Evolutionary conservation across 2,329 filamentous ascomycete genomes (phyloP), one percentile per base, ranked within the genome.

Genomic region (Pseudovirgaria hyperparasitica): DNA sequence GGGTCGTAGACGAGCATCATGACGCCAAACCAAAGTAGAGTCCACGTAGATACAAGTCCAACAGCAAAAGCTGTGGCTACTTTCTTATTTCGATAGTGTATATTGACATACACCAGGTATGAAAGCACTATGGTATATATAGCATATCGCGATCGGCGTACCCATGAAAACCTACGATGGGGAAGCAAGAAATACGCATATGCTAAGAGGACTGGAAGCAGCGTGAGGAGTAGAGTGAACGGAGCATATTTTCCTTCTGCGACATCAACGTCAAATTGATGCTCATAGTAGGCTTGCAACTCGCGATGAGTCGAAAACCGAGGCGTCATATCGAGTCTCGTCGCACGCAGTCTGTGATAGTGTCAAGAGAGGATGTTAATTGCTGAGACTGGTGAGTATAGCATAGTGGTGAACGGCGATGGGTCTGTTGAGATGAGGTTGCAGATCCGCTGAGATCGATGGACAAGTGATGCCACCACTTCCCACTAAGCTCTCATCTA

Each of bases 1-100:
- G 59, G 55, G 46, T 76, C 66, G 33, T 66, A 65, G 30, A 66
- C 64, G 4, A 73, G 39, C 13, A 75, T 50, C 21, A 75, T 51
- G 0, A 62, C 55, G 1, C 54, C 54, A 18, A 58, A 55, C 63
- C 67, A 74, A 18, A 72, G 46, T 9, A 65, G 50, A 27, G 61
- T 62, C 64, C 66, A 76, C 10, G 60, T 52, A 11, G 54, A 60
- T 6, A 68, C 47, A 11, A 76, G 37, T 0, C 72, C 72, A 10
- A 71, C 48, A 9, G 64, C 63, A 34, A 72, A 67, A 0, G 66
- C 62, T 35, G 63, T 57, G 2, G 60, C 65, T 13, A 68, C 52
- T 15, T 57, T 54, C 6, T 63, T 49, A n/a, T 60, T 60, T 34
- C 63, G 58, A 22, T 57, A 62, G 22, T 54, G 54, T 8, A 39